Conservation (phyloP, 768 basidiomycete genomes). For the Podaxis rugospora region DNA sequence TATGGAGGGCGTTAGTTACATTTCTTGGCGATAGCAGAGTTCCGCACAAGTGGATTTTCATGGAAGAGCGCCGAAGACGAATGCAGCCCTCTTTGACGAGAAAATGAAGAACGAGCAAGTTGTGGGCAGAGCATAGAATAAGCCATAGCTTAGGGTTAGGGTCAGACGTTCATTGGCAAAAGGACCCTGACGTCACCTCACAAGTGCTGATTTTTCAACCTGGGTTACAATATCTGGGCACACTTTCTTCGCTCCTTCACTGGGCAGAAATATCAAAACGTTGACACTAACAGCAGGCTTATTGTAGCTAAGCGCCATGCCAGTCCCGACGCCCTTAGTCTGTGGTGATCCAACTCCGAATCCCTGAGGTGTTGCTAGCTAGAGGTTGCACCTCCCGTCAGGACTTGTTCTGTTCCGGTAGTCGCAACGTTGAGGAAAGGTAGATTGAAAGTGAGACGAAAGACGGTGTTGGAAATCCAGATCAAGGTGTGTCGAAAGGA, state of each 20-base stretch:
- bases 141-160: not conserved
- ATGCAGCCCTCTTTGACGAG: not conserved
- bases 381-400: constrained; percentile 43
- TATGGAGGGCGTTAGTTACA: constrained; percentile 10
- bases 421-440: constrained; percentile 46
- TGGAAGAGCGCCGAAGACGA: constrained; percentile 21
- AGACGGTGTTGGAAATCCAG: constrained; percentile 49
- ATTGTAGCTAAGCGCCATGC: constrained; percentile 48
- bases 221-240: too few relatives aligned
- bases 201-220: too few relatives aligned
- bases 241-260: not conserved
- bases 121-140: constrained; percentile 1
- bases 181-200: too few relatives aligned
- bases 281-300: constrained; percentile 44
- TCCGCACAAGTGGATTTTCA: constrained; percentile 54
- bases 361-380: constrained; percentile 55
- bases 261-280: constrained; percentile 31
- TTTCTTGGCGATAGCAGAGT: not conserved
- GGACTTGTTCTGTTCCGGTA: constrained; percentile 41
- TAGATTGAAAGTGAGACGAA: constrained; percentile 45
- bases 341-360: constrained; percentile 46
- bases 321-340: constrained; percentile 40
- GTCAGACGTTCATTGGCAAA: not conserved
- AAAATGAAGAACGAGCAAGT: not conserved
- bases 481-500: not conserved